Evolutionary conservation across 352 stramenopile genomes (phyloP).

Genomic region (Phytophthora sp.): DNA sequence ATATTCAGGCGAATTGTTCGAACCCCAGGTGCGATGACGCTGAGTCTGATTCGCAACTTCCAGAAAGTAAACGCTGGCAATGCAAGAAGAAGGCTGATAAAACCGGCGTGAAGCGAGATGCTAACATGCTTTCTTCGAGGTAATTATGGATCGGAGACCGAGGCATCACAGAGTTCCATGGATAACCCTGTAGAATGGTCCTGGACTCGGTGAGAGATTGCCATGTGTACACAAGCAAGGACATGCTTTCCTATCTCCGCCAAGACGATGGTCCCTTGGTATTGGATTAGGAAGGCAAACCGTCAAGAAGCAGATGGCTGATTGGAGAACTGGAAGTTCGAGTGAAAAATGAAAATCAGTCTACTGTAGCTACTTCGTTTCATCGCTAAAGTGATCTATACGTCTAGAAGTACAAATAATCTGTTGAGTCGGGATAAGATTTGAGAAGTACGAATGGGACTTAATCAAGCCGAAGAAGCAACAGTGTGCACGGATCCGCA

Average conservation of each 20-base stretch:
- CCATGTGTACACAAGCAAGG: constrained; percentile 13
- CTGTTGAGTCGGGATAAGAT: constrained; percentile 5
- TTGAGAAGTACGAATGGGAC: constrained; percentile 11
- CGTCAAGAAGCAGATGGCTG: neutral
- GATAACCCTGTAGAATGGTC: constrained; percentile 7
- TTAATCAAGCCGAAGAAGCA: constrained; percentile 3
- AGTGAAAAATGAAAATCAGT: constrained; percentile 17
- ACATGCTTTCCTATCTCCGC: neutral
- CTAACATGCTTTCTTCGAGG: neutral
- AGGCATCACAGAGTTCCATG: neutral
- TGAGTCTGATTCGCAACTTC: constrained; percentile 8
- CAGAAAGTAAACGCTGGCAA: constrained; percentile 14
- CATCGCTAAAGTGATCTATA: constrained; percentile 4
- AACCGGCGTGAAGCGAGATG: neutral
- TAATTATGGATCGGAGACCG: neutral
- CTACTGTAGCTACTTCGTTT: neutral
- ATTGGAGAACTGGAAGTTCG: constrained; percentile 1
- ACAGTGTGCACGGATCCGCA: constrained; percentile 10
- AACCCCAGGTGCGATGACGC: constrained; percentile 2
- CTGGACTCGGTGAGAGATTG: constrained; percentile 17
- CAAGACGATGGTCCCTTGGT: constrained; percentile 13
- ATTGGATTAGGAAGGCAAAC: constrained; percentile 16
- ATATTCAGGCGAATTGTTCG: constrained; percentile 13
- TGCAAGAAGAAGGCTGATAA: constrained; percentile 1
- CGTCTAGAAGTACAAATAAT: constrained; percentile 18